A percentile compares a stretch with the other conserved stretches of the same genome.
phyloP scores from a whole-genome alignment of 2,329 filamentous ascomycete genomes.

The Arachnomyces sp. region DNA sequence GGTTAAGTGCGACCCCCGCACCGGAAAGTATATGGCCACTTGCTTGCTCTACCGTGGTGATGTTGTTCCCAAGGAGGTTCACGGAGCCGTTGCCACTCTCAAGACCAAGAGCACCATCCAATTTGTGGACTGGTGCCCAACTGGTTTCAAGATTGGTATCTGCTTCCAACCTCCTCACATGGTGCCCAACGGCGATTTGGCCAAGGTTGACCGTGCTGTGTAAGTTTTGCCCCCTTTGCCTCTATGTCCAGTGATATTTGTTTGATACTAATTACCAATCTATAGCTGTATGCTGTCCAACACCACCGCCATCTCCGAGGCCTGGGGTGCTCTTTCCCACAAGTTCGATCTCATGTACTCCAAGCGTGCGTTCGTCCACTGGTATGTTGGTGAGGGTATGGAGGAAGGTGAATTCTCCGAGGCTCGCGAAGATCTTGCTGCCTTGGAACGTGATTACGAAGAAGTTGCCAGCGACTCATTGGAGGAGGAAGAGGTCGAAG shows the following conservation, averaged over 20 bases:
- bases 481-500: slow-evolving; percentile 73
- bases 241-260: slow-evolving; percentile 2
- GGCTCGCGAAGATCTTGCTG: slow-evolving; percentile 95
- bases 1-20: slow-evolving; percentile 98
- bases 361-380: slow-evolving; percentile 99
- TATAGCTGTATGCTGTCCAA: slow-evolving; percentile 81
- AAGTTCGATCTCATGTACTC: slow-evolving; percentile 99
- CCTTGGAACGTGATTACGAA: slow-evolving; percentile 96
- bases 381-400: slow-evolving; percentile 99
- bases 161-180: slow-evolving; percentile 97
- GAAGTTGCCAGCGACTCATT: slow-evolving; percentile 94
- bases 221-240: slow-evolving; percentile 45
- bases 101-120: slow-evolving; percentile 99
- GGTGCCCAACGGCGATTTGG: slow-evolving; percentile 93
- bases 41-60: slow-evolving; percentile 97
- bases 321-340: slow-evolving; percentile 89
- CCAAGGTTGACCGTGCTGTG: slow-evolving; percentile 97
- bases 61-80: slow-evolving; percentile 91
- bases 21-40: slow-evolving; percentile 99
- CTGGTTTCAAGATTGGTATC: slow-evolving; percentile 99
- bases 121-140: slow-evolving; percentile 99
- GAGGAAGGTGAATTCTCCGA: slow-evolving; percentile 99
- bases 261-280: slow-evolving; percentile 17
- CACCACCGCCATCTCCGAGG: slow-evolving; percentile 97
- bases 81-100: slow-evolving; percentile 84